These are phyloP conservation scores for Mycotypha africana DNA, from an alignment of 371 early-diverging fungal genomes.

Conservation along the genomic window DNA sequence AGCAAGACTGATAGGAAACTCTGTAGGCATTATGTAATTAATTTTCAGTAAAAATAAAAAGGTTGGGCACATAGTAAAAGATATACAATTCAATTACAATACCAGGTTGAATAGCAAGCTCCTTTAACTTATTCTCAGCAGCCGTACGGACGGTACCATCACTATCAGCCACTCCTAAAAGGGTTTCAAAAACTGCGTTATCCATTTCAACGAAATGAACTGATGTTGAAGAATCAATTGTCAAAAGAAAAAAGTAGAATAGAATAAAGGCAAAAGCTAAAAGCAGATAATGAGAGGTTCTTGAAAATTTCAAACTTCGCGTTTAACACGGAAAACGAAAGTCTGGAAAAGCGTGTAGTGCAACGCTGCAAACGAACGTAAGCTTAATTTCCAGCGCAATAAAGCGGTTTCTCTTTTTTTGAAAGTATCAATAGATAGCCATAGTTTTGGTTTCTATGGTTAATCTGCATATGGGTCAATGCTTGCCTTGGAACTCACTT, in stretches of 20 bases:
- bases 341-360: too few relatives aligned
- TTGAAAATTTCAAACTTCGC: too few relatives aligned
- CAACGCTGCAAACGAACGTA: too few relatives aligned
- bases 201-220: constrained; percentile 46
- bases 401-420: too few relatives aligned
- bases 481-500: too few relatives aligned
- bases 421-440: too few relatives aligned
- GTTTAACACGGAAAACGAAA: too few relatives aligned
- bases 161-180: constrained; percentile 62
- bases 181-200: constrained; percentile 64
- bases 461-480: too few relatives aligned
- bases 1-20: constrained; percentile 64
- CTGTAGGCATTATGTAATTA: too few relatives aligned
- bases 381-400: too few relatives aligned
- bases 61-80: not conserved
- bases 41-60: not conserved
- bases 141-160: constrained; percentile 61
- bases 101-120: constrained; percentile 61
- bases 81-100: not conserved
- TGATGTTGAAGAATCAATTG: not conserved
- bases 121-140: constrained; percentile 69
- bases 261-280: not conserved
- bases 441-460: too few relatives aligned
- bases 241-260: not conserved
- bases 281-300: not conserved